Evolutionary conservation across 2,329 filamentous ascomycete species (phyloP).

Genomic region (Dendryphion nanum): DNA sequence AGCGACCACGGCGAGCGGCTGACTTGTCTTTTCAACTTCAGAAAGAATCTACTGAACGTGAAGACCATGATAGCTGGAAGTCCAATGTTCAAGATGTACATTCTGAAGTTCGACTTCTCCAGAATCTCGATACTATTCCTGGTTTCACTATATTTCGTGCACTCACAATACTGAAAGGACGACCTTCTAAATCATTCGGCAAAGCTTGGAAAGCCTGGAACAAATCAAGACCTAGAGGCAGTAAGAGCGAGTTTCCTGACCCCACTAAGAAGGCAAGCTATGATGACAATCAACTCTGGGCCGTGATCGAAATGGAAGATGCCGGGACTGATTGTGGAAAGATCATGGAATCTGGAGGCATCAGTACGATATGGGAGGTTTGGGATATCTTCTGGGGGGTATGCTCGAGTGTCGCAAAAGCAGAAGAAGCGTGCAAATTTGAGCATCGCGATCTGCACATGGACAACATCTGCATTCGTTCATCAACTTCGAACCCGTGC

Average conservation of each 20-base stretch:
- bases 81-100: constrained; percentile 44
- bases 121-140: constrained; percentile 57
- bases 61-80: constrained; percentile 42
- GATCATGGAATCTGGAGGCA: constrained; percentile 33
- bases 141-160: constrained; percentile 64
- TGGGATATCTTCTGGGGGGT: constrained; percentile 69
- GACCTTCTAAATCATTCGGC: constrained; percentile 52
- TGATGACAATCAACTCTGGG: constrained; percentile 58
- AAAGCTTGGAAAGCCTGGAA: constrained; percentile 48
- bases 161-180: constrained; percentile 57
- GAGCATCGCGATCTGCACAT: constrained; percentile 67
- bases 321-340: constrained; percentile 57
- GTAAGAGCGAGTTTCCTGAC: constrained; percentile 55
- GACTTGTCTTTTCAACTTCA: constrained; percentile 44
- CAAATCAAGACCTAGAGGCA: constrained; percentile 41
- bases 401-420: constrained; percentile 60
- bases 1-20: constrained; percentile 39
- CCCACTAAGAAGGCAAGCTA: constrained; percentile 55
- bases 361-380: constrained; percentile 44
- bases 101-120: constrained; percentile 53
- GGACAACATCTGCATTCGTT: constrained; percentile 62
- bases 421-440: constrained; percentile 59
- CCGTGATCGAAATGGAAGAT: constrained; percentile 65
- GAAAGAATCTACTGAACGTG: constrained; percentile 28
- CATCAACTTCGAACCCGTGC: constrained; percentile 20